phyloP scores from a whole-genome alignment of 148 eudicot genomes.

The Cornus florida region DNA sequence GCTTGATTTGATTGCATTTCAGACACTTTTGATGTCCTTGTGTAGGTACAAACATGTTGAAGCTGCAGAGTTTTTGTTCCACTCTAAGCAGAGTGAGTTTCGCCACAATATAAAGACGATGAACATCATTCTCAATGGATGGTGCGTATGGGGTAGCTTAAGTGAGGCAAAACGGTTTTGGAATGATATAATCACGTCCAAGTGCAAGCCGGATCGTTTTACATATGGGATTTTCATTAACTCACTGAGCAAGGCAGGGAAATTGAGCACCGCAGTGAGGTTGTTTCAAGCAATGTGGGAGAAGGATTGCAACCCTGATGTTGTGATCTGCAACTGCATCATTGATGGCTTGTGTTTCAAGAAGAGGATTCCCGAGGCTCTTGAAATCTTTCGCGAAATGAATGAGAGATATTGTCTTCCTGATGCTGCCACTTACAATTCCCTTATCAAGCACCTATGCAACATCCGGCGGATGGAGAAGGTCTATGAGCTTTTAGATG shows the following conservation, averaged over 20 bases:
- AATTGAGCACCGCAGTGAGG: conserved; percentile 53
- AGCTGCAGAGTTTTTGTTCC: conserved; percentile 68
- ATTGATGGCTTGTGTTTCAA: conserved; percentile 86
- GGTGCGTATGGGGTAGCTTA: conserved; percentile 71
- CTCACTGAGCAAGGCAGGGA: conserved; percentile 66
- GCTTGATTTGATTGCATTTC: conserved; percentile 60
- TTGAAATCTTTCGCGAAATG: conserved; percentile 57
- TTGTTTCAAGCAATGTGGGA: conserved; percentile 69
- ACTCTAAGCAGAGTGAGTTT: conserved; percentile 50
- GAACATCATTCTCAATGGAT: conserved; percentile 83
- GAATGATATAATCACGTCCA: conserved; percentile 62
- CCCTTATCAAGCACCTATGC: conserved; percentile 70
- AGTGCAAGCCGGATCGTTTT: conserved; percentile 50
- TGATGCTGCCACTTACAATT: conserved; percentile 64
- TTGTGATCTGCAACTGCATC: conserved; percentile 59
- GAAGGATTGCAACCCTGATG: conserved; percentile 62
- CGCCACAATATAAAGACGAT: conserved; percentile 56
- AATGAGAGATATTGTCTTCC: conserved; percentile 49
- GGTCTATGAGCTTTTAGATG: conserved; percentile 52
- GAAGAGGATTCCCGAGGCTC: conserved; percentile 71
- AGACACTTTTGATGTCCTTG: conserved; percentile 58
- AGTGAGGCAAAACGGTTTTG: conserved; percentile 80
- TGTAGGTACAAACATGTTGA: conserved; percentile 82
- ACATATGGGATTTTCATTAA: conserved; percentile 77
- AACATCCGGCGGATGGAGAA: conserved; percentile 63